These are phyloP conservation scores for Rhodotorula mucilaginosa DNA, from an alignment of 1,284 basidiomycete genomes.

Conservation along the genomic window DNA sequence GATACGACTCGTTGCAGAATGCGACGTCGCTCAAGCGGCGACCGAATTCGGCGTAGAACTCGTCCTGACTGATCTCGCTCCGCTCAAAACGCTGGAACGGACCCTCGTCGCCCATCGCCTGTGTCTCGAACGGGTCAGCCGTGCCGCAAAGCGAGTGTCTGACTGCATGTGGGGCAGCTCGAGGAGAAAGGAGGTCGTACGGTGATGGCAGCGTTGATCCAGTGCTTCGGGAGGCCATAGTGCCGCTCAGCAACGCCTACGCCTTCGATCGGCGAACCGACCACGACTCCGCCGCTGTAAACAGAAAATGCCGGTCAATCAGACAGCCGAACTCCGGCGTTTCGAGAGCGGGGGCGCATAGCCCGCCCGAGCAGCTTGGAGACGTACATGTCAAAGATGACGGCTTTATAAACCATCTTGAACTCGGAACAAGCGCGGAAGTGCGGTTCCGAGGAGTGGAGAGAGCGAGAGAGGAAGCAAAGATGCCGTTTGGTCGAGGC, in stretches of 20 bases:
- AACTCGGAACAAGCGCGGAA: background rate
- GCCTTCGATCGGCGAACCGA: conserved; percentile 47
- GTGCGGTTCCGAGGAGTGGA: too few relatives aligned
- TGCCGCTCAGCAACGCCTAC: conserved; percentile 45
- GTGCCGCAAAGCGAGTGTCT: background rate
- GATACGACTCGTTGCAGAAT: conserved; percentile 43
- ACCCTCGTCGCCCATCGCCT: conserved; percentile 34
- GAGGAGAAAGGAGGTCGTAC: conserved; percentile 14
- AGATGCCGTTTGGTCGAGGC: too few relatives aligned
- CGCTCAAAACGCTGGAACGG: conserved; percentile 49
- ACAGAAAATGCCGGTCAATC: too few relatives aligned
- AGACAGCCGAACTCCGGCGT: background rate
- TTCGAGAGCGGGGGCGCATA: background rate
- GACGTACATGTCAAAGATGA: conserved; percentile 47
- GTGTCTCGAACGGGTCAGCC: accelerated
- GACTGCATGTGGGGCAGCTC: background rate
- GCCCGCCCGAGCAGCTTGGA: background rate
- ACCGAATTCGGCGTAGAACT: conserved; percentile 47
- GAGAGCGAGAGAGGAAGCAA: background rate
- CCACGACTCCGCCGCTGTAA: conserved; percentile 47
- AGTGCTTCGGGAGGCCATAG: conserved; percentile 46
- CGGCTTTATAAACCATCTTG: conserved; percentile 28
- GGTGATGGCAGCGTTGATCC: conserved; percentile 49
- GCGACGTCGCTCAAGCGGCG: conserved; percentile 44
- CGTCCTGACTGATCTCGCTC: conserved; percentile 45